phyloP scores from a whole-genome alignment of 768 basidiomycete species.

The Suillus discolor region DNA sequence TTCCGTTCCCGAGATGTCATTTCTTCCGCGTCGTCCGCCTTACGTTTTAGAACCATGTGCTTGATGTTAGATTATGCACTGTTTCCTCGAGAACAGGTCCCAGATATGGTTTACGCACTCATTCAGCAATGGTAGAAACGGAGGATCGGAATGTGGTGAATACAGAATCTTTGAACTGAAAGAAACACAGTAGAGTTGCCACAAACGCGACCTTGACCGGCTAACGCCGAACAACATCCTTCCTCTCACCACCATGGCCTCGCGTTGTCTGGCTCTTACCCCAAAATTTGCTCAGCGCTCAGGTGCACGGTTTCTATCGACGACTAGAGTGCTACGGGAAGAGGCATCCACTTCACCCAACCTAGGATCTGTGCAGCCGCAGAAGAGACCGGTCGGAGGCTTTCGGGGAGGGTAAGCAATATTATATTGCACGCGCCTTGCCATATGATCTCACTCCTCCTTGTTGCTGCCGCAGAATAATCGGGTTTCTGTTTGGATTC shows the following conservation, averaged over 20 bases:
- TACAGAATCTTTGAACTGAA: not conserved
- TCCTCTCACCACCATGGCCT: slow-evolving; percentile 21
- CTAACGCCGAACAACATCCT: slow-evolving; percentile 23
- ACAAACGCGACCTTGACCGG: slow-evolving; percentile 18
- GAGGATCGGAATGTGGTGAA: slow-evolving; percentile 16
- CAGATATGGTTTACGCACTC: slow-evolving; percentile 15
- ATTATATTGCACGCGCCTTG: slow-evolving; percentile 8
- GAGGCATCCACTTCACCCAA: slow-evolving; percentile 46
- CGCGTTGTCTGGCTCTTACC: slow-evolving; percentile 31
- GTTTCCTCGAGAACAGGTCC: slow-evolving; percentile 22
- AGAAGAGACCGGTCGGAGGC: slow-evolving; percentile 78
- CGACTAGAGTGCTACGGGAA: slow-evolving; percentile 44
- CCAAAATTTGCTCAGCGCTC: slow-evolving; percentile 19
- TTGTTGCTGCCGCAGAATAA: slow-evolving; percentile 49
- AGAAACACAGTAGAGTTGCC: not conserved
- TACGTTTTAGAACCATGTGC: slow-evolving; percentile 47
- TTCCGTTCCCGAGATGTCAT: slow-evolving; percentile 57
- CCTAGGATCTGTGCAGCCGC: slow-evolving; percentile 54
- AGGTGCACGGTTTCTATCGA: slow-evolving; percentile 43
- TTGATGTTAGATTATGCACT: slow-evolving; percentile 30
- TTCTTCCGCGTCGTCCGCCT: slow-evolving; percentile 32
- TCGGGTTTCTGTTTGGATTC: slow-evolving; percentile 89
- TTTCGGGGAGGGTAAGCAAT: slow-evolving; percentile 61
- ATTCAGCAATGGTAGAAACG: slow-evolving; percentile 18
- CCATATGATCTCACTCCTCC: slow-evolving; percentile 5